Conservation (phyloP, 2,329 filamentous ascomycete species). For the Trichoderma harzianum region DNA sequence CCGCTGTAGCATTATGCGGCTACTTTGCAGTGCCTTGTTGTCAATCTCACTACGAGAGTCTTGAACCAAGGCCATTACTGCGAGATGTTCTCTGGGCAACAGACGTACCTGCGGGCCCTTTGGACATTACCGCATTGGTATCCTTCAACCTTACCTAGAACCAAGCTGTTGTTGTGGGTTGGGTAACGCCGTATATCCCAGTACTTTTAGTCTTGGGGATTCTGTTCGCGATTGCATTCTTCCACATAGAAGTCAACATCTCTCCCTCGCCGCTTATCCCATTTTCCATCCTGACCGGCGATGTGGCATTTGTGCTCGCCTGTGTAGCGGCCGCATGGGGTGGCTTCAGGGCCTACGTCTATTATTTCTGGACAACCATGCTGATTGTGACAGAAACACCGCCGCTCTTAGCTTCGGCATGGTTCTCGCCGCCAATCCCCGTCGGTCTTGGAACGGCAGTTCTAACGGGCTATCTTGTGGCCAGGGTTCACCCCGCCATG, state of each 20-base stretch:
- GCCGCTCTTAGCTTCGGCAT: not conserved
- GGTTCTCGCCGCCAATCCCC: not conserved
- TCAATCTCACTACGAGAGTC: not conserved
- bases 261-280: slow-evolving; percentile 55
- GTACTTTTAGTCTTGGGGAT: slow-evolving; percentile 55
- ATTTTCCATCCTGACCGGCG: slow-evolving; percentile 43
- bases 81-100: not conserved
- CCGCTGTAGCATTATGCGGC: too few species aligned
- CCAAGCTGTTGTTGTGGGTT: slow-evolving; percentile 58
- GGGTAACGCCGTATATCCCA: slow-evolving; percentile 55
- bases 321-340: slow-evolving; percentile 46
- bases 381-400: not conserved
- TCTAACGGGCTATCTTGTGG: not conserved
- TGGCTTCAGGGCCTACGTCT: not conserved
- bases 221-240: slow-evolving; percentile 52
- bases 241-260: slow-evolving; percentile 50
- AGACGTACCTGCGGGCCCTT: slow-evolving; percentile 38
- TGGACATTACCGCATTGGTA: slow-evolving; percentile 53
- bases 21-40: not conserved
- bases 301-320: slow-evolving; percentile 53
- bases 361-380: not conserved
- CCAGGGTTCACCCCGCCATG: not conserved
- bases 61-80: not conserved
- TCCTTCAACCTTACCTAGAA: slow-evolving; percentile 68
- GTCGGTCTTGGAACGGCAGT: not conserved